These are phyloP conservation scores for Leptoxyphium fumago DNA, from an alignment of 2,329 filamentous ascomycete genomes.

Conservation along the genomic window DNA sequence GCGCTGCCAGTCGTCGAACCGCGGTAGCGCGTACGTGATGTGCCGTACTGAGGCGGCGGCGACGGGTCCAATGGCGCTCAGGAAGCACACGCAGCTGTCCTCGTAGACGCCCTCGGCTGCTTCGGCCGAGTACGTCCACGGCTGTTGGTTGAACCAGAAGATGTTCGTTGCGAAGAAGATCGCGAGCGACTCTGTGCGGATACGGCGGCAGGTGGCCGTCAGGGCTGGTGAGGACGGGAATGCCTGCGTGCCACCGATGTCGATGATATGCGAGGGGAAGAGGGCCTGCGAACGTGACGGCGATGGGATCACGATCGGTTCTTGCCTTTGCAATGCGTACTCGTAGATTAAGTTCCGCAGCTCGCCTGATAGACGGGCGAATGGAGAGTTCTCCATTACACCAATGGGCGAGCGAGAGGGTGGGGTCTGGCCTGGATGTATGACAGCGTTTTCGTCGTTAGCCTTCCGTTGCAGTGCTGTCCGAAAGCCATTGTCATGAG, in stretches of 20 bases:
- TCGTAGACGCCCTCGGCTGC: neutral
- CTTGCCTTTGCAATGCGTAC: constrained; percentile 2
- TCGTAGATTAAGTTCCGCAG: constrained; percentile 8
- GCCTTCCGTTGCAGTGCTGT: too few relatives aligned
- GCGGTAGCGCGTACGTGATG: neutral
- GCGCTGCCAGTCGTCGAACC: neutral
- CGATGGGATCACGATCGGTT: neutral
- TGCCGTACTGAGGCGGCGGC: neutral
- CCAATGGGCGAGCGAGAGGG: neutral
- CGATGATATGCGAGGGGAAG: neutral
- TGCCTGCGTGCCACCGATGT: neutral
- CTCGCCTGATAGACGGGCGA: constrained; percentile 3
- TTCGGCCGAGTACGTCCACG: neutral
- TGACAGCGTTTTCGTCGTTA: too few relatives aligned
- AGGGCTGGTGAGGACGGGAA: neutral
- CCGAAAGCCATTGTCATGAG: too few relatives aligned
- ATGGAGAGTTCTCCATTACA: constrained; percentile 2
- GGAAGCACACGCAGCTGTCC: neutral
- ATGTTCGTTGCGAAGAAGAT: constrained; percentile 8
- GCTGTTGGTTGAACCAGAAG: constrained; percentile 3
- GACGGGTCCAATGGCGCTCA: neutral
- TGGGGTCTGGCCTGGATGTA: too few relatives aligned
- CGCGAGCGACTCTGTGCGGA: constrained; percentile 7
- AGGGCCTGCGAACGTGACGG: neutral
- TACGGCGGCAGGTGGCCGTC: constrained; percentile 5